Percentiles rank a stretch among this genome's conserved stretches.
Evolutionary conservation across 176 grass and related monocot genomes (phyloP).

Genomic region (Miscanthus lutarioriparius): DNA sequence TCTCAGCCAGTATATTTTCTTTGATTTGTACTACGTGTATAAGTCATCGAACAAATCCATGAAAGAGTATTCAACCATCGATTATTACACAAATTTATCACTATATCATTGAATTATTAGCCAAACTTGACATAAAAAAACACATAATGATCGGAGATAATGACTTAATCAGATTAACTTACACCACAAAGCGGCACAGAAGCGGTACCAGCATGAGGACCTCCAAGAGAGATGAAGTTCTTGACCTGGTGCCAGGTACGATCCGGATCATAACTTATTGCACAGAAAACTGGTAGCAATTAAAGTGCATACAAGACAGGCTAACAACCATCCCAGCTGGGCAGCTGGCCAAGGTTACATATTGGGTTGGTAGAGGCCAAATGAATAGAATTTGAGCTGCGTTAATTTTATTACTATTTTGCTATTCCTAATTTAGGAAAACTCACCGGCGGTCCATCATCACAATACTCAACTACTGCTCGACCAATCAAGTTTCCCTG

Average conservation of each 20-base stretch:
- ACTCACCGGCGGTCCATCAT: conserved; percentile 77
- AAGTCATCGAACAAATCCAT: neutral
- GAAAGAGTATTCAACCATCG: conserved; percentile 3
- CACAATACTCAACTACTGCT: conserved; percentile 82
- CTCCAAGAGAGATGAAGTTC: conserved; percentile 86
- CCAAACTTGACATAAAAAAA: conserved; percentile 16
- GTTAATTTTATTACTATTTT: neutral
- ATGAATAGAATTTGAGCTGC: neutral
- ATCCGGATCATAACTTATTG: conserved; percentile 22
- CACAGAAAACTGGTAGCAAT: neutral
- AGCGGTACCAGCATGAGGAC: conserved; percentile 96
- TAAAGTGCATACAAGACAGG: conserved; percentile 8
- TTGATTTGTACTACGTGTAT: neutral
- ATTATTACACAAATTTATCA: neutral
- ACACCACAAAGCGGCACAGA: conserved; percentile 96
- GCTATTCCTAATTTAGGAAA: neutral
- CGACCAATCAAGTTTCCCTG: conserved; percentile 95
- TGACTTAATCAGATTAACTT: conserved; percentile 53
- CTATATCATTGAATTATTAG: neutral
- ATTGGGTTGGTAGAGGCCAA: neutral
- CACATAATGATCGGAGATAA: conserved; percentile 27
- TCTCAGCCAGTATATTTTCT: conserved; percentile 13
- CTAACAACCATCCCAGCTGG: neutral
- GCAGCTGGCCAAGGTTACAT: neutral
- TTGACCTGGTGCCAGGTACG: conserved; percentile 64